Conservation (phyloP, 2,329 filamentous ascomycete genomes). For the Clarireedia homoeocarpa region DNA sequence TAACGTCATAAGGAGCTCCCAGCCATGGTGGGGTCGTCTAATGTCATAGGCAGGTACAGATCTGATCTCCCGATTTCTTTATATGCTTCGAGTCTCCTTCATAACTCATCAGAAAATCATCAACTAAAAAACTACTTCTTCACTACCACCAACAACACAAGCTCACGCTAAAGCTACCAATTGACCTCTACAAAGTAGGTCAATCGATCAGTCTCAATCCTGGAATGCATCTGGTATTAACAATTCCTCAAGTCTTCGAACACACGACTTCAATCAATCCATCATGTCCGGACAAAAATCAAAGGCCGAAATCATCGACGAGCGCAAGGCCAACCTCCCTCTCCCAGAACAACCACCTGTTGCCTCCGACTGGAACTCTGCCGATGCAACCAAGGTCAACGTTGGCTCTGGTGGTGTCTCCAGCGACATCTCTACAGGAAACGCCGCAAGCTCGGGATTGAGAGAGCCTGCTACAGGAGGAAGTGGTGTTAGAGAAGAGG, state of each 20-base stretch:
- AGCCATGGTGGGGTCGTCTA: neutral
- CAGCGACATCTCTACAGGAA: slow-evolving; percentile 38
- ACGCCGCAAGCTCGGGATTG: slow-evolving; percentile 43
- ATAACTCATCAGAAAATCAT: neutral
- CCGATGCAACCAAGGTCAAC: slow-evolving; percentile 60
- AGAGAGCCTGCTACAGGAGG: slow-evolving; percentile 52
- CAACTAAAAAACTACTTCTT: neutral
- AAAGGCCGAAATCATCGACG: slow-evolving; percentile 59
- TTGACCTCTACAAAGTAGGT: neutral
- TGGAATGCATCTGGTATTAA: neutral
- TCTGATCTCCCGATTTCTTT: neutral
- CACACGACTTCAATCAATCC: neutral
- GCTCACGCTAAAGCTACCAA: neutral
- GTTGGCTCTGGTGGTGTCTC: slow-evolving; percentile 45
- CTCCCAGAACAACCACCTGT: slow-evolving; percentile 69
- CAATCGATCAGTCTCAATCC: no score
- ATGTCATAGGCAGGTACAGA: slow-evolving; percentile 5
- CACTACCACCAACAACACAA: neutral
- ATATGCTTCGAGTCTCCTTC: no score
- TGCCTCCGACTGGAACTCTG: slow-evolving; percentile 72
- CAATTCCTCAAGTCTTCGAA: neutral
- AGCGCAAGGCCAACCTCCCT: slow-evolving; percentile 65
- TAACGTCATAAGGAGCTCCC: neutral
- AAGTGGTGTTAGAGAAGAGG: slow-evolving; percentile 40
- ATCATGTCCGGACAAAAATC: slow-evolving; percentile 30